phyloP scores from a whole-genome alignment of 345 rosid genomes.

The Noccaea bulbosa region DNA sequence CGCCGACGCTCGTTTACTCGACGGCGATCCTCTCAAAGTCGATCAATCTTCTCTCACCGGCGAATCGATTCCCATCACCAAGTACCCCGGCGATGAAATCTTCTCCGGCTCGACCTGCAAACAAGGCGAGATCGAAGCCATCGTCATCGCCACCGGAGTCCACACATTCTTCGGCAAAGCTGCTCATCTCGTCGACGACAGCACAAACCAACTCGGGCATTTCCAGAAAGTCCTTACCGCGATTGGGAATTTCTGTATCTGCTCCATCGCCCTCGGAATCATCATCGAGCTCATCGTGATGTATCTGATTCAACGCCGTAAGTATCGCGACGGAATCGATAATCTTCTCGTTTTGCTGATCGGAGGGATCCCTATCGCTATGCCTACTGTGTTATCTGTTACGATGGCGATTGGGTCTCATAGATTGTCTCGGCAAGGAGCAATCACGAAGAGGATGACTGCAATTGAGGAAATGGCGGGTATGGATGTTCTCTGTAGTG shows the following conservation, averaged over 20 bases:
- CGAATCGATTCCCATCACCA: constrained; percentile 87
- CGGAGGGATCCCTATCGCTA: constrained; percentile 94
- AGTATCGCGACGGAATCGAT: constrained; percentile 82
- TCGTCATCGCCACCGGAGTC: constrained; percentile 91
- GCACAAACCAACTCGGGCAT: constrained; percentile 88
- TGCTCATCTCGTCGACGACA: constrained; percentile 94
- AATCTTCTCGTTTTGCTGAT: constrained; percentile 84
- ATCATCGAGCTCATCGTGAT: constrained; percentile 65
- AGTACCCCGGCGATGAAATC: constrained; percentile 76
- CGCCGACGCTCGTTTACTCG: constrained; percentile 95
- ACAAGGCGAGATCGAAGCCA: constrained; percentile 89
- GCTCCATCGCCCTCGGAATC: constrained; percentile 82
- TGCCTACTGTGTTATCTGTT: constrained; percentile 92
- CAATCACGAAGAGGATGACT: constrained; percentile 96
- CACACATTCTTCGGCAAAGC: constrained; percentile 97
- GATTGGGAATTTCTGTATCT: constrained; percentile 93
- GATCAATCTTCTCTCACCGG: constrained; percentile 97
- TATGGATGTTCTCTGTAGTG: constrained; percentile 95
- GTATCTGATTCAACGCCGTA: constrained; percentile 78
- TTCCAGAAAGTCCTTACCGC: constrained; percentile 86
- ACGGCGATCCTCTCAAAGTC: constrained; percentile 89
- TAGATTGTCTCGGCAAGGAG: constrained; percentile 73
- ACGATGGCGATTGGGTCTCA: constrained; percentile 98
- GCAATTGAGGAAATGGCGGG: constrained; percentile 97
- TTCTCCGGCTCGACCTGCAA: constrained; percentile 94